A percentile compares a stretch with the other conserved stretches of the same genome.
Evolutionary conservation across 176 grass and related monocot species (phyloP).

Genomic region (Aegilops tauschii): DNA sequence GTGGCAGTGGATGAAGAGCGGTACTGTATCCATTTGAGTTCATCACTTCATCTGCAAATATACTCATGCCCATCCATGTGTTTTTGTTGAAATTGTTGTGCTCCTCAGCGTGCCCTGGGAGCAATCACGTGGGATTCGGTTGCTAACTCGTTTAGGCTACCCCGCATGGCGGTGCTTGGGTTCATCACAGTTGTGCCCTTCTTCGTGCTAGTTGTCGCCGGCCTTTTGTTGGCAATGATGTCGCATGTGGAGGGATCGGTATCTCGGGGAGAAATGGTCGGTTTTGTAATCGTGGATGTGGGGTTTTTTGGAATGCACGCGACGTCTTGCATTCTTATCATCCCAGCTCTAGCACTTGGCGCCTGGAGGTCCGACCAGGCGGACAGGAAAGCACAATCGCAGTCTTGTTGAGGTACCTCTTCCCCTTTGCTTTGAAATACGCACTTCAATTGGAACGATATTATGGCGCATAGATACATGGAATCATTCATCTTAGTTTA

Average conservation of each 20-base stretch:
- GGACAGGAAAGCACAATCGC: neutral
- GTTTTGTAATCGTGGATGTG: neutral
- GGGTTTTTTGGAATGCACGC: neutral
- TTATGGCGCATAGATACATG: neutral
- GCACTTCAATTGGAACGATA: neutral
- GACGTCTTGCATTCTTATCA: neutral
- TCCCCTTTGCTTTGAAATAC: neutral
- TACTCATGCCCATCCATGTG: neutral
- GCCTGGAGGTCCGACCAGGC: neutral
- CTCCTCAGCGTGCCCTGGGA: neutral
- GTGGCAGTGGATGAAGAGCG: neutral
- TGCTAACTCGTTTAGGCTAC: neutral
- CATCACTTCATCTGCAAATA: neutral
- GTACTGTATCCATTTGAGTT: neutral
- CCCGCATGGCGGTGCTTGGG: neutral
- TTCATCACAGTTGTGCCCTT: neutral
- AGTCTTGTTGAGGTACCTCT: neutral
- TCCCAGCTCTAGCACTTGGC: neutral
- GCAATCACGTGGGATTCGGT: neutral
- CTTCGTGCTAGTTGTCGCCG: neutral
- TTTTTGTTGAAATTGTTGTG: neutral
- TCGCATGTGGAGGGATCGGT: neutral
- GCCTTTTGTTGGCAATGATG: neutral
- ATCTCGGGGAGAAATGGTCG: neutral
- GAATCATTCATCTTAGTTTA: neutral